Base-by-base conservation (phyloP, 768 basidiomycete genomes). In the Floccularia luteovirens region DNA sequence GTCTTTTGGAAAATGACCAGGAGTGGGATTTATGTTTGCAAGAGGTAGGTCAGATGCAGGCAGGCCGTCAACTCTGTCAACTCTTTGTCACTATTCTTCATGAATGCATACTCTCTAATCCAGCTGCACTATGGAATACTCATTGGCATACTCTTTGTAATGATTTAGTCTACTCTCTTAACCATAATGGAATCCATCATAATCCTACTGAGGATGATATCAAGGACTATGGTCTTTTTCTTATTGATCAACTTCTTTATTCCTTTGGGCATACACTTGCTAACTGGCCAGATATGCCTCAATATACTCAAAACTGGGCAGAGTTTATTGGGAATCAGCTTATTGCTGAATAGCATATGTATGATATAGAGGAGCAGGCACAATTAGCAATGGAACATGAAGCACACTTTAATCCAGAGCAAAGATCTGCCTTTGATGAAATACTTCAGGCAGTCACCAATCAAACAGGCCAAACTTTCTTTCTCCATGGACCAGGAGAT, bases 401-500 rank as follows among this genome's bases (percentile, higher is more conserved):
- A 3, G 14, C 19, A 7, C 36, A 22, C 14, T 42, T 67, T 5
- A 69, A 67, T 28, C 27, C 8, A 28, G 27, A 28, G 27, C 27
- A 28, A 28, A 28, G 8, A 8, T 8, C 8, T 28, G 58, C 59
- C 1, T 66, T 54, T 49, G 37, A 64, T 31, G 19, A 16, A 0
- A 57, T 70, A 23, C 38, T 57, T 0, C 10, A 49, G 1, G 49
- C 63, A 23, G 60, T 61, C 2, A 30, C 43, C 2, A 19, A 47
- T 19, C 28, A 51, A 4, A 4, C 17, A 1, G 52, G 52, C 4
- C 24, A 48, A 31, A 19, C 28, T 6, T 66, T 70, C 52, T 74
- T 71, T 42, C 43, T 73, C 12, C 46, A 69, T 57, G 62, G 70
- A 3, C 53, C 65, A 24, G 70, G 64, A 13, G 71, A 71, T 0